Percentiles rank a stretch among this genome's conserved stretches.
phyloP scores from a whole-genome alignment of 2,329 filamentous ascomycete genomes.

The Pseudocercospora cruenta region DNA sequence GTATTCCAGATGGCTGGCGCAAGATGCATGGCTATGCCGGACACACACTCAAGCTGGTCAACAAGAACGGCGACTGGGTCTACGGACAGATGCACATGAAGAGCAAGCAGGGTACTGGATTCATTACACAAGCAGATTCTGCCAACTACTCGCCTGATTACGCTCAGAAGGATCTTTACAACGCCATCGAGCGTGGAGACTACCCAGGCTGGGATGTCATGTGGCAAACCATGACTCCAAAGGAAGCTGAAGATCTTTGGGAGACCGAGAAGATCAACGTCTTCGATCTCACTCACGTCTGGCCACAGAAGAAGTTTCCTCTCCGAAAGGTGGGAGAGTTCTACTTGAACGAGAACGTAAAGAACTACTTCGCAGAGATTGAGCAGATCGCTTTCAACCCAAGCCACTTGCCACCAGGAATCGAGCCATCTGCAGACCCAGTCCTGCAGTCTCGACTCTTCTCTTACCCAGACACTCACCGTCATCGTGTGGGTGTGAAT shows the following conservation, averaged over 20 bases:
- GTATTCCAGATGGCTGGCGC: slow-evolving; percentile 59
- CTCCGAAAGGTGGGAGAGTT: slow-evolving; percentile 59
- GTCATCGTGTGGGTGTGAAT: slow-evolving; percentile 61
- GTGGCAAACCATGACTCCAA: slow-evolving; percentile 57
- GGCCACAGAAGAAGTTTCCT: slow-evolving; percentile 58
- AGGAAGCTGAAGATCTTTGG: slow-evolving; percentile 56
- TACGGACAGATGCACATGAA: slow-evolving; percentile 59
- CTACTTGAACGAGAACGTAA: slow-evolving; percentile 57
- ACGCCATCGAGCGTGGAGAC: slow-evolving; percentile 57
- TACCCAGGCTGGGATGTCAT: slow-evolving; percentile 56
- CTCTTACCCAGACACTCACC: slow-evolving; percentile 70
- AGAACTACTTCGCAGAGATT: slow-evolving; percentile 68
- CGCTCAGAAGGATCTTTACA: slow-evolving; percentile 57
- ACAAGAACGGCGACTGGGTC: slow-evolving; percentile 58
- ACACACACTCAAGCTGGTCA: slow-evolving; percentile 58
- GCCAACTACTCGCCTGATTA: slow-evolving; percentile 56
- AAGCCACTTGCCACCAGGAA: slow-evolving; percentile 67
- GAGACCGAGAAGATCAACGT: slow-evolving; percentile 59
- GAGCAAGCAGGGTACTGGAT: slow-evolving; percentile 56
- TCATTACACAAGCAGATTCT: slow-evolving; percentile 57
- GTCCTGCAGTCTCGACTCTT: slow-evolving; percentile 71
- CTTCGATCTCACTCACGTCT: slow-evolving; percentile 59
- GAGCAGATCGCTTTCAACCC: slow-evolving; percentile 73
- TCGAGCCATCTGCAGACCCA: slow-evolving; percentile 71
- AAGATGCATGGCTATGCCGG: slow-evolving; percentile 60